Percentiles rank a stretch among this genome's conserved stretches.
phyloP scores from a whole-genome alignment of 2,329 filamentous ascomycete species.

The Cadophora sp. region DNA sequence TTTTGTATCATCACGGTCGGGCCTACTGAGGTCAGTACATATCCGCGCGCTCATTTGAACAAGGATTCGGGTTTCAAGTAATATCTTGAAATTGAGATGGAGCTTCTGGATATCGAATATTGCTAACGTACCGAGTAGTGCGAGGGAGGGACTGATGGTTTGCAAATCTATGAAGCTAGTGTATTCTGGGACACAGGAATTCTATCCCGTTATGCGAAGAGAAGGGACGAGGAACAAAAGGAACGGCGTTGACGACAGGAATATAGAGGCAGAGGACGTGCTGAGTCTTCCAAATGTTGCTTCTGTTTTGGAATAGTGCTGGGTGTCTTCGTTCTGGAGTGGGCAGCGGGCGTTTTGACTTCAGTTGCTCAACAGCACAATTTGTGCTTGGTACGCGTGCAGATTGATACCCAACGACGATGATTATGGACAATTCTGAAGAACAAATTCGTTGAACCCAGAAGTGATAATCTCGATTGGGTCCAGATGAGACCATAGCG shows the following conservation, averaged over 20 bases:
- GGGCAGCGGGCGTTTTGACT: too few relatives aligned
- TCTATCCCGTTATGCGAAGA: slow-evolving; percentile 18
- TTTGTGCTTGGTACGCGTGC: too few relatives aligned
- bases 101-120: background rate
- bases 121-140: slow-evolving; percentile 18
- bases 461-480: too few relatives aligned
- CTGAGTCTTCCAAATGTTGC: too few relatives aligned
- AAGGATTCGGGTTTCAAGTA: slow-evolving; percentile 7
- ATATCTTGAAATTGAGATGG: too few relatives aligned
- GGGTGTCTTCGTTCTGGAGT: too few relatives aligned
- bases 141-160: slow-evolving; percentile 23
- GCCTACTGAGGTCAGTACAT: background rate
- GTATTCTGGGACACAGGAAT: slow-evolving; percentile 34
- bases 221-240: background rate
- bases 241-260: background rate
- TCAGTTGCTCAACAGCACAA: too few relatives aligned
- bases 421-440: too few relatives aligned
- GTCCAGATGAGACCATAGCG: too few relatives aligned
- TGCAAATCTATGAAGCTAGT: slow-evolving; percentile 25
- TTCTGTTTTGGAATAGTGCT: too few relatives aligned
- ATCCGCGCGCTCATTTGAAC: background rate
- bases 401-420: too few relatives aligned
- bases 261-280: background rate
- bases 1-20: slow-evolving; percentile 15
- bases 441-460: too few relatives aligned